These are phyloP conservation scores for Fomitiporia mediterranea DNA, from an alignment of 1,284 basidiomycete genomes.

Conservation along the genomic window DNA sequence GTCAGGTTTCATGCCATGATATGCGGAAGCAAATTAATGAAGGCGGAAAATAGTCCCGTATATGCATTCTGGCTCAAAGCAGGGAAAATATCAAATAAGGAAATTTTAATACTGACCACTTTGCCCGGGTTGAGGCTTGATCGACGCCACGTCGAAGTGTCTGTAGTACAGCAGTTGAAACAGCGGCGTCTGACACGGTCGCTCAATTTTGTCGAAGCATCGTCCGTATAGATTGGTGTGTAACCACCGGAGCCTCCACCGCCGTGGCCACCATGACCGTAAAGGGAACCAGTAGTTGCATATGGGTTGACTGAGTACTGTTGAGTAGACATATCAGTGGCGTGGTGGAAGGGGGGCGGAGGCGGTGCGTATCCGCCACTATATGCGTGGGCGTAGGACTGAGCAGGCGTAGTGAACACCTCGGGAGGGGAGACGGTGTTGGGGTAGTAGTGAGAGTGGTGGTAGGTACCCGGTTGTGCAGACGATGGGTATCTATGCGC, in stretches of 20 bases:
- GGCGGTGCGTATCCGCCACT: conserved; percentile 17
- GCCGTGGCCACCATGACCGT: conserved; percentile 8
- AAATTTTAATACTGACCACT: conserved; percentile 50
- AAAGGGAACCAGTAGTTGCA: conserved; percentile 8
- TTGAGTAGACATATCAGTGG: conserved; percentile 26
- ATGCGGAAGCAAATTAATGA: conserved; percentile 1
- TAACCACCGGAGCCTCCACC: conserved; percentile 10
- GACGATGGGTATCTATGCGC: neutral
- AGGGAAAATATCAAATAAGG: conserved; percentile 1
- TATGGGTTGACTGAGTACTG: conserved; percentile 27
- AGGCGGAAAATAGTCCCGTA: neutral
- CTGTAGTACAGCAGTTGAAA: conserved; percentile 81
- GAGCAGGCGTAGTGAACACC: conserved; percentile 26
- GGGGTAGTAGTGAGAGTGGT: conserved; percentile 26
- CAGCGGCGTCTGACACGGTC: conserved; percentile 69
- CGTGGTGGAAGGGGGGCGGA: conserved; percentile 25
- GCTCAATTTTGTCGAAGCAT: conserved; percentile 71
- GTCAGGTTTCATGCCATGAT: conserved; percentile 10
- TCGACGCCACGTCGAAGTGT: conserved; percentile 76
- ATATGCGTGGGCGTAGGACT: conserved; percentile 13
- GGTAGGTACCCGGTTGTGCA: conserved; percentile 7
- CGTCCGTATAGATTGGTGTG: conserved; percentile 53
- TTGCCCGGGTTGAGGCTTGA: conserved; percentile 74
- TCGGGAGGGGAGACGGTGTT: conserved; percentile 23
- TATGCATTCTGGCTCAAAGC: neutral